Base-by-base conservation (phyloP, 495 filamentous ascomycete genomes). In the Ascodesmis nigricans region DNA sequence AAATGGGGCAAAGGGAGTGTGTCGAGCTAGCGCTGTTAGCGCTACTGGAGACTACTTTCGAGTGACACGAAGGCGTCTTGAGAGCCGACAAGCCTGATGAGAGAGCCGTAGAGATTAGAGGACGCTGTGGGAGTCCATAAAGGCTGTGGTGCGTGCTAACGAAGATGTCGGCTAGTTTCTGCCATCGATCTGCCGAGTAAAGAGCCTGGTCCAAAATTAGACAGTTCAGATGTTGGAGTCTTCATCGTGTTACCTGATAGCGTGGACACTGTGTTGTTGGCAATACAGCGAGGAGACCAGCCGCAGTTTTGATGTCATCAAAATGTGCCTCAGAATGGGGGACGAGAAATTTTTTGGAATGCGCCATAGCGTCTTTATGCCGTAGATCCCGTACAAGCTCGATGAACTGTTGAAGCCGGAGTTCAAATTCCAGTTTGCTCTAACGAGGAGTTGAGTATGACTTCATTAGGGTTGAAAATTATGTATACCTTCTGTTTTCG, bases 51-150 rank as follows among this genome's bases (percentile, higher is more conserved):
- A 65, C 59, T 3, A 65, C 63, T 38, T 58, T 58, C 6, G 75
- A 78, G 60, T 97, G 83, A 55, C 87, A 97, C 7, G 82, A 69
- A 1, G 87, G 90, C 2, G 90, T 93, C 49, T 97, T 97, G 30
- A 97, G 73, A 1, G 87, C 82, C 0, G 83, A 92, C 14, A 97
- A 65, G 14, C 87, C 87, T 1, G 87, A 81, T 0, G 74, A 79
- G 19, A 97, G 65, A 10, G 87, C 90, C 41, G 82, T 79, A 53
- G 92, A 79, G 13, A 97, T 65, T n/a, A 91, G 63, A 2, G 90
- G 90, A 8, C 70, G 64, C 4, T 69, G 58, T 0, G 87, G 87
- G 7, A 97, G 61, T n/a, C 73, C 73, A 37, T 90, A 69, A 0
- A 97, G 71, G 18, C 66, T 68, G 60, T 92, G 78, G 56, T 93